Evolutionary conservation across 805 yeast species (phyloP).

Genomic region (Candida rishiriensis): DNA sequence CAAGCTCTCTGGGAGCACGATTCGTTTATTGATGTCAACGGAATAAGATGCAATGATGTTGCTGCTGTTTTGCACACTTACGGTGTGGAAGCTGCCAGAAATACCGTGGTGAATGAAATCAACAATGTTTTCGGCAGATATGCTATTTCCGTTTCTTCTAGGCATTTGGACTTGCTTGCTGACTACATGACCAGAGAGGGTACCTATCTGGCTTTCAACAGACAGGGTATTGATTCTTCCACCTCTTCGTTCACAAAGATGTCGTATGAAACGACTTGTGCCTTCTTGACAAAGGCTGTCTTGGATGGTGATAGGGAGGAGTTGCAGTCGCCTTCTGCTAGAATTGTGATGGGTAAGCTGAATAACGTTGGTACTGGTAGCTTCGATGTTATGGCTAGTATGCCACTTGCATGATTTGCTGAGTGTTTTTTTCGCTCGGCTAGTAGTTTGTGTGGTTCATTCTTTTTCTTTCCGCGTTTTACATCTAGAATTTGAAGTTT

Average conservation of each 20-base stretch:
- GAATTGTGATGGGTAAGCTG: conserved; percentile 88
- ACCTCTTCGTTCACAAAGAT: conserved; percentile 97
- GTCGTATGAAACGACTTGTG: conserved; percentile 98
- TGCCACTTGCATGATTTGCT: conserved; percentile 28
- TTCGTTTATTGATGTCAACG: conserved; percentile 85
- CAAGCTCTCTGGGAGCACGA: conserved; percentile 98
- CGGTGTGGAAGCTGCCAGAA: conserved; percentile 99
- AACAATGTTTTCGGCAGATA: conserved; percentile 93
- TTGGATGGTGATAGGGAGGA: conserved; percentile 86
- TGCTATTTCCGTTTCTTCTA: conserved; percentile 86
- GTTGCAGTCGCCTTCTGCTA: conserved; percentile 86
- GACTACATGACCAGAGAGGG: conserved; percentile 99
- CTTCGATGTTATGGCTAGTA: conserved; percentile 68
- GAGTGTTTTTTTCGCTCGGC: too few species aligned
- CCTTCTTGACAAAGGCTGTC: conserved; percentile 94
- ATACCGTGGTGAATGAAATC: conserved; percentile 93
- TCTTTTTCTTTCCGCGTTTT: too few species aligned
- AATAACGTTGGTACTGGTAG: conserved; percentile 94
- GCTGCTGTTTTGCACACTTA: conserved; percentile 84
- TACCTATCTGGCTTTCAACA: conserved; percentile 89
- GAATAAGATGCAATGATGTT: conserved; percentile 87
- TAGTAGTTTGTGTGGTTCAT: too few species aligned
- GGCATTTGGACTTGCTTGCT: conserved; percentile 95
- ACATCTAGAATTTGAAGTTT: too few species aligned
- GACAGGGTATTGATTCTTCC: conserved; percentile 96